Evolutionary conservation across 2,329 filamentous ascomycete genomes (phyloP), one percentile per base, ranked within the genome.

Genomic region (Trichoderma sp.): DNA sequence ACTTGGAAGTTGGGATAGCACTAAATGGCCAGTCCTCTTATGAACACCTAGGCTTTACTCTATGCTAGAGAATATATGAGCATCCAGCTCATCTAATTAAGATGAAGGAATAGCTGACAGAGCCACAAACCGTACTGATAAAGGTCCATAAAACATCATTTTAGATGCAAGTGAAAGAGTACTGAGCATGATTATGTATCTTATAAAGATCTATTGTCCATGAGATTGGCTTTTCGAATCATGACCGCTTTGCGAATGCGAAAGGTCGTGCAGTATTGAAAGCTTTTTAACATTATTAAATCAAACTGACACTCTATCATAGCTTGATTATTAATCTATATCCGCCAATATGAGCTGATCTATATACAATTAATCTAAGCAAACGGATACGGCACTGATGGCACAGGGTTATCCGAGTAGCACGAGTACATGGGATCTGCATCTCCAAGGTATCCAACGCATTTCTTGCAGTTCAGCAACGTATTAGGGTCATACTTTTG

Each of bases 401-500:
- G n/a, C 10, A 49, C n/a, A 24, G 46, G 46, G 46, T 14, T 49
- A 49, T 49, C 46, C 21, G 46, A 49, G 11, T 49, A 49, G 46
- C 46, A 49, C 5, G 46, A 49, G 24, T 49, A 49, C 46, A 49
- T 49, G 11, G 46, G 46, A 28, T 66, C 63, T n/a, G 46, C 26
- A 8, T 39, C 21, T 13, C 63, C 63, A 34, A 59, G 13, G n/a
- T 66, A 59, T n/a, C 63, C 63, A 16, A 66, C 63, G 26, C 63
- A 66, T 13, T 24, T 59, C 39, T 34, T 59, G 54, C 52, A 66
- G 54, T 59, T 59, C 13, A 66, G n/a, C 21, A 59, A 39, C 3
- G 54, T 59, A 30, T 77, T 71, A 0, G 82, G 78, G 74, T 86
- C 86, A 73, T 81, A 83, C 46, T 75, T 79, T 64, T 79, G 73